These are phyloP conservation scores for Chaetomidium leptoderma DNA, from an alignment of 495 filamentous ascomycete genomes.

Conservation along the genomic window DNA sequence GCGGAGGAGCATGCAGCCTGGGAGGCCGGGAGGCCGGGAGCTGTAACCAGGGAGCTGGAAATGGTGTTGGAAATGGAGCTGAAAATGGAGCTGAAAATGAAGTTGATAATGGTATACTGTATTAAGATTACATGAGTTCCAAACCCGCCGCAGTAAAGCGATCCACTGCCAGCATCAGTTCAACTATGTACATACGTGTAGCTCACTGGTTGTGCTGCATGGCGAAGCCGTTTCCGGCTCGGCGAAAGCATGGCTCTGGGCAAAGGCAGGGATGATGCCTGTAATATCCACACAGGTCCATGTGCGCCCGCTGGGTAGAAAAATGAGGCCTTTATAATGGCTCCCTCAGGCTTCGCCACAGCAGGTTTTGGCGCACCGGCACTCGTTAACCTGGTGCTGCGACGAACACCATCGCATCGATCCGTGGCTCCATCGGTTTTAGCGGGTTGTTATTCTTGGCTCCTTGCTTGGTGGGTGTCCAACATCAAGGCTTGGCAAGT, in stretches of 20 bases:
- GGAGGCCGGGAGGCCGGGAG: too few species aligned
- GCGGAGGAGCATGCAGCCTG: too few species aligned
- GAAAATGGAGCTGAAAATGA: too few species aligned
- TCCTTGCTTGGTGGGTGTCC: background rate
- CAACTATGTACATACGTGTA: too few species aligned
- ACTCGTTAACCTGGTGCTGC: background rate
- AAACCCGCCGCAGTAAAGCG: too few species aligned
- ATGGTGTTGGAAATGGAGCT: too few species aligned
- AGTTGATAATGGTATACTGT: too few species aligned
- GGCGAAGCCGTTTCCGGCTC: background rate
- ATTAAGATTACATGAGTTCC: too few species aligned
- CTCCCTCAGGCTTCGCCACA: background rate
- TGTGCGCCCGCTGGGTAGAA: background rate
- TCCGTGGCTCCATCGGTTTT: background rate
- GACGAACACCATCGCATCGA: background rate
- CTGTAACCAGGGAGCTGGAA: too few species aligned
- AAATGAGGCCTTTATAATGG: background rate
- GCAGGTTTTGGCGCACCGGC: background rate
- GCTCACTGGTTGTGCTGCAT: too few species aligned
- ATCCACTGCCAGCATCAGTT: too few species aligned
- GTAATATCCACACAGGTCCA: background rate
- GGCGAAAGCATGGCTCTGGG: background rate
- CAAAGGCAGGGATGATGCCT: background rate
- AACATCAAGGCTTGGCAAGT: background rate
- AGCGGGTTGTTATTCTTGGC: background rate